Evolutionary conservation across 192 early-diverging fungal species (phyloP), one percentile per base, ranked within the genome.

Genomic region (Coemansia sp.): DNA sequence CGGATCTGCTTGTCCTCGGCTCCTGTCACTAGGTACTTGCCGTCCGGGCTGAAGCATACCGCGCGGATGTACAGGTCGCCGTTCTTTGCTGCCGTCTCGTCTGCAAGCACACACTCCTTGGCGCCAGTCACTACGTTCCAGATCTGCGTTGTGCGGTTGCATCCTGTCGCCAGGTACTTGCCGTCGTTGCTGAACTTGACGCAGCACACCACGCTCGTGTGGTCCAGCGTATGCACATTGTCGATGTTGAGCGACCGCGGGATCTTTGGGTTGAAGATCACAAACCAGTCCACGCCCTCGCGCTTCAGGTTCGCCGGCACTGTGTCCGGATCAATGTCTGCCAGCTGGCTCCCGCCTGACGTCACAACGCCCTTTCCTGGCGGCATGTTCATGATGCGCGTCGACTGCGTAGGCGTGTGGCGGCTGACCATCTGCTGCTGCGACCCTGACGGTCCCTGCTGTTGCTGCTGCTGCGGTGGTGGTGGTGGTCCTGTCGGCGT

Each of bases 1-100:
- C 96, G 86, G 60, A 98, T 93, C 60, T 94, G 87, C 67, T 88
- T 94, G 69, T 98, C 96, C 70, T 98, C 96, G 6, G 95, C 94
- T 37, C 96, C 96, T 6, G 96, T 96, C 17, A 95, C 96, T 25
- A 98, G 82, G 57, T 81, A 89, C 59, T 89, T 87, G 48, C 88
- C 89, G 64, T 96, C 94, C 14, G 97, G 95, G 64, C 90, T 93
- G 68, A 99, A 99, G 81, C 91, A 92, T 38, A 99, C 95, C 6
- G 91, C 92, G 22, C 97, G 89, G 72, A 99, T 94, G 62, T 99
- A 99, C 52, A 97, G 80, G 77, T 98, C 97, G 47, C 85, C 83
- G 61, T 87, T 85, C 79, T 87, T 87, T 31, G 87, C 84, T 23
- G 85, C 86, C 41, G 73, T 85, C 52, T 92, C 88, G 75, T 95